Evolutionary conservation across 176 grass and related monocot genomes (phyloP).

Genomic region (Saccharum officinarum): DNA sequence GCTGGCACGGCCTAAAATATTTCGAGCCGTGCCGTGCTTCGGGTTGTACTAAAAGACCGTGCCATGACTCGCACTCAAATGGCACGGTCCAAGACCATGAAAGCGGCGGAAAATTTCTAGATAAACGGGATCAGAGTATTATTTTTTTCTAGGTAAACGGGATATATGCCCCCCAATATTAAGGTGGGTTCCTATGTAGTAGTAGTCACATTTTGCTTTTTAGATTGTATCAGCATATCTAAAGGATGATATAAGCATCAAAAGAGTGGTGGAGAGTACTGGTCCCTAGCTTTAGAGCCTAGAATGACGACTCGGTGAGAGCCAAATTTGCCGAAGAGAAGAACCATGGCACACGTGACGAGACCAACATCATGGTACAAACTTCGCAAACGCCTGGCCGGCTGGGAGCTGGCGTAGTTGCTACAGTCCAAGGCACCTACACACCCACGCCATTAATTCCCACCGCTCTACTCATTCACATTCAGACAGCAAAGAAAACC

Average conservation of each 20-base stretch:
- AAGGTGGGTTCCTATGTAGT: not conserved
- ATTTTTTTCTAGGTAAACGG: not conserved
- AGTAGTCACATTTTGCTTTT: not conserved
- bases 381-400: conserved; percentile 29
- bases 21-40: too few relatives aligned
- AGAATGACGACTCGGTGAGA: conserved; percentile 26
- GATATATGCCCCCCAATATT: not conserved
- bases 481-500: not conserved
- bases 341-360: conserved; percentile 42
- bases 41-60: too few relatives aligned
- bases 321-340: conserved; percentile 15
- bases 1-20: too few relatives aligned
- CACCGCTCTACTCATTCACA: conserved; percentile 3
- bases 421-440: conserved; percentile 33
- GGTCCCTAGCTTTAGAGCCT: not conserved
- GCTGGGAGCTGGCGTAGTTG: conserved; percentile 22
- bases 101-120: not conserved
- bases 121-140: not conserved
- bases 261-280: not conserved
- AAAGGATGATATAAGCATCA: not conserved
- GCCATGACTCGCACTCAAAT: too few relatives aligned
- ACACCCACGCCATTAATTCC: conserved; percentile 26
- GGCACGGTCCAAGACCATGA: too few relatives aligned
- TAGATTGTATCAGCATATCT: not conserved
- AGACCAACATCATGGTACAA: conserved; percentile 27